Percentiles rank a stretch among this genome's conserved stretches.
Conservation (phyloP, 139 green algal genomes). For the Picochlorum sp. region DNA sequence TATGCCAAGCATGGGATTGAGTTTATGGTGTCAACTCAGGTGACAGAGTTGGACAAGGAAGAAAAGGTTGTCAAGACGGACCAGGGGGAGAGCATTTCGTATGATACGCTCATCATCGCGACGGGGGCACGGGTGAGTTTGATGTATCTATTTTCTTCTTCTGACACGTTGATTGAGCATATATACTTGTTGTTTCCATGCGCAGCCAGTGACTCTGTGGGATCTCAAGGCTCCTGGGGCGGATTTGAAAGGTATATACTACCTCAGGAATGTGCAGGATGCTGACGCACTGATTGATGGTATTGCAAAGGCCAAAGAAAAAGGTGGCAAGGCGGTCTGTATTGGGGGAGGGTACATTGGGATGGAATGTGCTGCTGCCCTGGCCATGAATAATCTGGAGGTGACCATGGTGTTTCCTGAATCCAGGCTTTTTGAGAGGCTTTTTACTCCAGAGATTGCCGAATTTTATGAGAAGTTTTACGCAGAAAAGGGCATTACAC, state of each 20-base stretch:
- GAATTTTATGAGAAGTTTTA: constrained; percentile 71
- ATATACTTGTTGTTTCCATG: background rate
- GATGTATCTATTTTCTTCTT: background rate
- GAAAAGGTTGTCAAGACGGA: constrained; percentile 52
- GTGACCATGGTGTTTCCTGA: constrained; percentile 82
- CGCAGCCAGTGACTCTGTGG: constrained; percentile 35
- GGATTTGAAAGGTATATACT: constrained; percentile 69
- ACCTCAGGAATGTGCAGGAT: constrained; percentile 74
- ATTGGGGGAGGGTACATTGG: constrained; percentile 94
- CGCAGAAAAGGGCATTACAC: constrained; percentile 50
- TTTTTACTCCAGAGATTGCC: constrained; percentile 73
- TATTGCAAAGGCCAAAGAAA: constrained; percentile 45
- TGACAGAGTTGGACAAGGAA: constrained; percentile 44
- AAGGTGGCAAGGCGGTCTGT: constrained; percentile 51
- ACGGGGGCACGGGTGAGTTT: constrained; percentile 49
- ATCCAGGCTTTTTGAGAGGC: constrained; percentile 53
- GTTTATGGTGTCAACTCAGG: constrained; percentile 48
- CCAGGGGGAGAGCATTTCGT: constrained; percentile 49
- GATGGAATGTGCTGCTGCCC: constrained; percentile 55
- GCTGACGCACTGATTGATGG: constrained; percentile 58
- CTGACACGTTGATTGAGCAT: background rate
- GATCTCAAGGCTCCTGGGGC: constrained; percentile 62
- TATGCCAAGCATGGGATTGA: constrained; percentile 73
- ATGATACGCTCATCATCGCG: constrained; percentile 78
- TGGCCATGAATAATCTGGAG: constrained; percentile 63